Percentiles rank a stretch among this genome's conserved stretches.
Conservation (phyloP, 495 filamentous ascomycete genomes). For the Tuber microsphaerosporum region DNA sequence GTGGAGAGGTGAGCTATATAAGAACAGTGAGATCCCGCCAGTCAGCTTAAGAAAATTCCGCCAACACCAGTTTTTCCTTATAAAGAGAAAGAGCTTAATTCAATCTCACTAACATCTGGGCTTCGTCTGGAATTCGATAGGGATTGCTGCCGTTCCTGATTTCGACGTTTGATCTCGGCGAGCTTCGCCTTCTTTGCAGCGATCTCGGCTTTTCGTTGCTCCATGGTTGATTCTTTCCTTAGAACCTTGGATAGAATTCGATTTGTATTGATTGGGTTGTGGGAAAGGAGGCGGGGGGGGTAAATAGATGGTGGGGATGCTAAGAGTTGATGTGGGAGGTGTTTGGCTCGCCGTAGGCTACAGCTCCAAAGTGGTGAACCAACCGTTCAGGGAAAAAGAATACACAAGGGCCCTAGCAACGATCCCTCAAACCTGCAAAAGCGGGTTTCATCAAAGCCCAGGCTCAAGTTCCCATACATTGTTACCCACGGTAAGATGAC, state of each 20-base stretch:
- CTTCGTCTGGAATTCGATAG: slow-evolving; percentile 40
- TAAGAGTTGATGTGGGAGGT: slow-evolving; percentile 1
- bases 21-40: not conserved
- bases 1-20: slow-evolving; percentile 41
- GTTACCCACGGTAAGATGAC: not conserved
- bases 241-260: not conserved
- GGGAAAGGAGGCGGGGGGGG: not conserved
- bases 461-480: not conserved
- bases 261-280: not conserved
- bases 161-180: slow-evolving; percentile 86
- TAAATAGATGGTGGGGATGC: not conserved
- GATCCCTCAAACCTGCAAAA: not conserved
- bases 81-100: slow-evolving; percentile 12
- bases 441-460: not conserved
- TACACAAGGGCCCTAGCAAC: slow-evolving; percentile 6
- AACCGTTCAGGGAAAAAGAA: slow-evolving; percentile 2
- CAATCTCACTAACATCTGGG: slow-evolving; percentile 49
- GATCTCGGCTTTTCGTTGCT: slow-evolving; percentile 88
- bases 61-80: slow-evolving; percentile 29
- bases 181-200: slow-evolving; percentile 88
- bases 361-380: slow-evolving; percentile 9
- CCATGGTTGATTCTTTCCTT: slow-evolving; percentile 48
- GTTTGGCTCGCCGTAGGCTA: slow-evolving; percentile 23
- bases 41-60: not conserved
- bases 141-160: slow-evolving; percentile 36